A percentile compares a stretch with the other conserved stretches of the same genome.
Conservation (phyloP, 176 grass and related monocot genomes). For the Panicum miliaceum region DNA sequence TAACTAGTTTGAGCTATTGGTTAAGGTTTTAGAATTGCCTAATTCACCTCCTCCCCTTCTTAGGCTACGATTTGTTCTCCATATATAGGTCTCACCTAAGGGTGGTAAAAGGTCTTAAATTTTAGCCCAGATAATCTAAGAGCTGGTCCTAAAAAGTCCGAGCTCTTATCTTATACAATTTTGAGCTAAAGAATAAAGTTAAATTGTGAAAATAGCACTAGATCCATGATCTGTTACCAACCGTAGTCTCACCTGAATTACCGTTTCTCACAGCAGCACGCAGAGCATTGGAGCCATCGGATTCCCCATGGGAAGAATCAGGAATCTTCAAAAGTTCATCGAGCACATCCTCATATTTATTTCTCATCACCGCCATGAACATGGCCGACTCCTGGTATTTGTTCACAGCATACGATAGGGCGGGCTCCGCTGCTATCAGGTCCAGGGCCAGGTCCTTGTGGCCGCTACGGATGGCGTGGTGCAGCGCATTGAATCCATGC, state of each 20-base stretch:
- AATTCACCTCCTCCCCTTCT: no score
- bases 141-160: no score
- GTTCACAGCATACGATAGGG: not conserved
- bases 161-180: no score
- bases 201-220: no score
- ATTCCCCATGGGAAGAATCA: not conserved
- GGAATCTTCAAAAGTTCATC: not conserved
- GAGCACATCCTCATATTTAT: not conserved
- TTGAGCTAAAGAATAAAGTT: no score
- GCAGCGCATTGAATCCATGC: constrained; percentile 19
- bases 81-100: no score
- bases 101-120: no score
- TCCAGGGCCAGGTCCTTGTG: not conserved
- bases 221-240: no score
- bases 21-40: no score
- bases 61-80: no score
- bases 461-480: constrained; percentile 4
- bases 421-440: not conserved
- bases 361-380: constrained; percentile 31
- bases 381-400: constrained; percentile 21
- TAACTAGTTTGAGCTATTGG: no score
- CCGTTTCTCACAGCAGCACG: constrained; percentile 19
- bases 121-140: no score
- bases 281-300: not conserved
- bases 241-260: not conserved